Conservation (phyloP, 148 eudicot genomes). For the Cornus suecica region DNA sequence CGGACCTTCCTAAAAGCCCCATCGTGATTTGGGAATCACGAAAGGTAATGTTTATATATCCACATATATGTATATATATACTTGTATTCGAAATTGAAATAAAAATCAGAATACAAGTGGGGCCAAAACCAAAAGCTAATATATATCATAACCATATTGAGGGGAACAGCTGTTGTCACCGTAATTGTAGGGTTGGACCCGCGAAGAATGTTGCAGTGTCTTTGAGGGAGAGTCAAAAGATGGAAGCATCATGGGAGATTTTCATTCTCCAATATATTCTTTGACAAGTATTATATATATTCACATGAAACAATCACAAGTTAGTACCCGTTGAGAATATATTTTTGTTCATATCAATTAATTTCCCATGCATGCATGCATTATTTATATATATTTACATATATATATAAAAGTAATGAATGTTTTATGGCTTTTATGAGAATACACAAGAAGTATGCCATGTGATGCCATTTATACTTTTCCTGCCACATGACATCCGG, state of each 20-base stretch:
- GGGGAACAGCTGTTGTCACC: conserved; percentile 43
- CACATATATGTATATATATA: background rate
- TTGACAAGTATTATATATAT: conserved; percentile 9
- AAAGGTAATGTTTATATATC: conserved; percentile 3
- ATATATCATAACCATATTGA: conserved; percentile 15
- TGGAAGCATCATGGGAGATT: conserved; percentile 36
- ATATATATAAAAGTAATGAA: background rate
- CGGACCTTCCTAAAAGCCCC: conserved; percentile 8
- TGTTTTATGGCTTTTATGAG: background rate
- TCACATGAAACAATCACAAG: background rate
- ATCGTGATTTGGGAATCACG: conserved; percentile 20
- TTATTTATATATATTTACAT: too few relatives aligned
- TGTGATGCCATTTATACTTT: conserved; percentile 26
- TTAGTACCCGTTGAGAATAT: background rate
- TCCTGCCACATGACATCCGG: conserved; percentile 22
- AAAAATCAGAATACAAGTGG: conserved; percentile 11
- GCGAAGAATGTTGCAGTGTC: conserved; percentile 30
- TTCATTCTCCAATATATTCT: conserved; percentile 39
- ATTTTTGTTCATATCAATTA: background rate
- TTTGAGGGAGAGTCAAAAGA: conserved; percentile 24
- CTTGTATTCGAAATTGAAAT: background rate
- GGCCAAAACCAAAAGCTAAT: conserved; percentile 26
- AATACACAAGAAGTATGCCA: background rate
- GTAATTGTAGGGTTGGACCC: conserved; percentile 36
- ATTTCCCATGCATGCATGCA: background rate